Evolutionary conservation across 2,329 filamentous ascomycete genomes (phyloP).

Genomic region (Seiridium unicorne): DNA sequence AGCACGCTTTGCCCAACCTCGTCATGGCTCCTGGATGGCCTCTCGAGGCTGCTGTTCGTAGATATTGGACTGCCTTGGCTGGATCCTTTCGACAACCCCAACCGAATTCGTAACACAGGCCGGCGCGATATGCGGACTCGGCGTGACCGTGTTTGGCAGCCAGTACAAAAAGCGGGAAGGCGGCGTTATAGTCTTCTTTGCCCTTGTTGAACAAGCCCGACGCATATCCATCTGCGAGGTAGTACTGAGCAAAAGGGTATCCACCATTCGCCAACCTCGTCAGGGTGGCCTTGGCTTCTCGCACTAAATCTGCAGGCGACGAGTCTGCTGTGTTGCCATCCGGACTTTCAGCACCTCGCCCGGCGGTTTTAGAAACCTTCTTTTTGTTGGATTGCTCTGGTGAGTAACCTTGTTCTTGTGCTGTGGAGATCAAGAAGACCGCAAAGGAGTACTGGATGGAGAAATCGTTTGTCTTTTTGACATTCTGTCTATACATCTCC

Average conservation of each 20-base stretch:
- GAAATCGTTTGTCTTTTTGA: slow-evolving; percentile 92
- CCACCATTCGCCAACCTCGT: slow-evolving; percentile 82
- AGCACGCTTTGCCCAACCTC: slow-evolving; percentile 83
- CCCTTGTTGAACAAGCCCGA: slow-evolving; percentile 95
- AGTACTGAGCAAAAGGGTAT: slow-evolving; percentile 97
- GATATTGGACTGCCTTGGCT: slow-evolving; percentile 89
- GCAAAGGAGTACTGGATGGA: slow-evolving; percentile 96
- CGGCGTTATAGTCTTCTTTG: slow-evolving; percentile 85
- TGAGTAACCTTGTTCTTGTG: slow-evolving; percentile 71
- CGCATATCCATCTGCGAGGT: slow-evolving; percentile 89
- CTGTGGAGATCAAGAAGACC: slow-evolving; percentile 86
- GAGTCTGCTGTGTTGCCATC: slow-evolving; percentile 35
- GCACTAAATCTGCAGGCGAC: slow-evolving; percentile 65
- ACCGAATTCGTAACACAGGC: slow-evolving; percentile 95
- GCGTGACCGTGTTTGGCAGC: slow-evolving; percentile 97
- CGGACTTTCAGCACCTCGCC: slow-evolving; percentile 45
- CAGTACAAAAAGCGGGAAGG: slow-evolving; percentile 88
- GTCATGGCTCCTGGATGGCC: slow-evolving; percentile 95
- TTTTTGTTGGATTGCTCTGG: slow-evolving; percentile 45
- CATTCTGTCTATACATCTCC: slow-evolving; percentile 95
- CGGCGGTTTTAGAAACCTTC: slow-evolving; percentile 39
- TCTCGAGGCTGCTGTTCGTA: slow-evolving; percentile 86
- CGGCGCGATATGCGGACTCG: slow-evolving; percentile 90
- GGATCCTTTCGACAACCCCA: slow-evolving; percentile 93
- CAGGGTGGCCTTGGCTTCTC: slow-evolving; percentile 86